Percentiles rank a stretch among this genome's conserved stretches.
Conservation (phyloP, 192 early-diverging fungal genomes). For the Coemansia reversa region DNA sequence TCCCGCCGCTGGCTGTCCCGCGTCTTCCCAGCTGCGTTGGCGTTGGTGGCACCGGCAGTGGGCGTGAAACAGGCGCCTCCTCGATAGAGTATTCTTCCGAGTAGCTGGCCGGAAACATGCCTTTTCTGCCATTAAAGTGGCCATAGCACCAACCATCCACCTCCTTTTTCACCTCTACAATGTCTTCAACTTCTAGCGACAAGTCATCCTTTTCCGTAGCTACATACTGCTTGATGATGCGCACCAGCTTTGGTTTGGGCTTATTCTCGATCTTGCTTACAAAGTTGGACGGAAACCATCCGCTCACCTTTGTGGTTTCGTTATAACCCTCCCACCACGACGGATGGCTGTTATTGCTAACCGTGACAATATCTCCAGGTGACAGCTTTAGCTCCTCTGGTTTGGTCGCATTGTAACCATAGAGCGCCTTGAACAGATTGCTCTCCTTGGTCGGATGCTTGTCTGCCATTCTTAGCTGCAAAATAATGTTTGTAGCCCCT, state of each 20-base stretch:
- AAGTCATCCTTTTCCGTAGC: slow-evolving; percentile 66
- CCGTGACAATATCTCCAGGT: slow-evolving; percentile 35
- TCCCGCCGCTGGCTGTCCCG: slow-evolving; percentile 5
- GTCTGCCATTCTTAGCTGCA: slow-evolving; percentile 22
- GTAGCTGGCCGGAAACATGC: slow-evolving; percentile 66
- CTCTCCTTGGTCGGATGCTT: slow-evolving; percentile 39
- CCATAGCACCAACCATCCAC: slow-evolving; percentile 70
- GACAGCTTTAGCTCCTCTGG: slow-evolving; percentile 47
- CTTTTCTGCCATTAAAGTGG: slow-evolving; percentile 60
- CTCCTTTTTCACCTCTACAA: slow-evolving; percentile 59
- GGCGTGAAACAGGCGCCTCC: slow-evolving; percentile 20
- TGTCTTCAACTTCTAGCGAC: slow-evolving; percentile 58
- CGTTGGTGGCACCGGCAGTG: slow-evolving; percentile 31
- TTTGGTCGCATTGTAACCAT: slow-evolving; percentile 41
- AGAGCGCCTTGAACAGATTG: slow-evolving; percentile 37
- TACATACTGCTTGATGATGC: slow-evolving; percentile 49
- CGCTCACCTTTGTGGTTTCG: slow-evolving; percentile 29
- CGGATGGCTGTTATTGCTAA: slow-evolving; percentile 36
- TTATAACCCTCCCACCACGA: slow-evolving; percentile 48
- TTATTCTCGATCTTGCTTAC: slow-evolving; percentile 24
- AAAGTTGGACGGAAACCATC: slow-evolving; percentile 55
- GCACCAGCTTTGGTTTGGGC: slow-evolving; percentile 31
- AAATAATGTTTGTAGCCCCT: background rate
- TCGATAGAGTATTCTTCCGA: slow-evolving; percentile 21
- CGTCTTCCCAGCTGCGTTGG: slow-evolving; percentile 14